Evolutionary conservation across 495 filamentous ascomycete genomes (phyloP).

Genomic region (Penicillium samsonianum): DNA sequence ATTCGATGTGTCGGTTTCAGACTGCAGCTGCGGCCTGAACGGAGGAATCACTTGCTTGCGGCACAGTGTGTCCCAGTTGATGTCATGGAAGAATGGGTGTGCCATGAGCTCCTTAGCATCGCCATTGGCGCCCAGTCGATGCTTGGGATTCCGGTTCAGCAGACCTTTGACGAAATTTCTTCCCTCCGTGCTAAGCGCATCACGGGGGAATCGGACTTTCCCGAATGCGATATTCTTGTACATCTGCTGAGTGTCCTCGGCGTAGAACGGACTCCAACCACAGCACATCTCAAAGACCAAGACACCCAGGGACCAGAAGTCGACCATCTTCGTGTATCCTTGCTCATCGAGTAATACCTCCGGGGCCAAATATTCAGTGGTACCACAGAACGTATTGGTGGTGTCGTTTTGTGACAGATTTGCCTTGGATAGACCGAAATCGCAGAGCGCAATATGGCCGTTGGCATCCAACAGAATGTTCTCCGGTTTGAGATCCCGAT

Average conservation of each 20-base stretch:
- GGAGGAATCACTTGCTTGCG: slow-evolving; percentile 94
- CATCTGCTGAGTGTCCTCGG: slow-evolving; percentile 99
- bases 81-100: slow-evolving; percentile 91
- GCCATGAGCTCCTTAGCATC: slow-evolving; percentile 94
- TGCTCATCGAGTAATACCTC: slow-evolving; percentile 94
- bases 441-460: slow-evolving; percentile 81
- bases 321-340: slow-evolving; percentile 99
- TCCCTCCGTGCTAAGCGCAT: slow-evolving; percentile 90
- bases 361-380: slow-evolving; percentile 94
- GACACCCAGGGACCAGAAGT: slow-evolving; percentile 98
- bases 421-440: slow-evolving; percentile 94
- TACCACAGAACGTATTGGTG: slow-evolving; percentile 98
- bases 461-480: slow-evolving; percentile 85
- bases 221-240: slow-evolving; percentile 99
- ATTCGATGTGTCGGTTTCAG: slow-evolving; percentile 92
- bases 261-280: slow-evolving; percentile 98
- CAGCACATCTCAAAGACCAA: slow-evolving; percentile 99
- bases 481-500: slow-evolving; percentile 86
- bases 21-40: slow-evolving; percentile 96
- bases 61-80: slow-evolving; percentile 84
- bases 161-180: slow-evolving; percentile 97
- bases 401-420: slow-evolving; percentile 95
- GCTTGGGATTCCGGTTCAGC: slow-evolving; percentile 94
- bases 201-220: slow-evolving; percentile 93
- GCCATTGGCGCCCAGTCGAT: slow-evolving; percentile 84